phyloP scores from a whole-genome alignment of 2,329 filamentous ascomycete genomes.

The Pseudogymnoascus sp. region DNA sequence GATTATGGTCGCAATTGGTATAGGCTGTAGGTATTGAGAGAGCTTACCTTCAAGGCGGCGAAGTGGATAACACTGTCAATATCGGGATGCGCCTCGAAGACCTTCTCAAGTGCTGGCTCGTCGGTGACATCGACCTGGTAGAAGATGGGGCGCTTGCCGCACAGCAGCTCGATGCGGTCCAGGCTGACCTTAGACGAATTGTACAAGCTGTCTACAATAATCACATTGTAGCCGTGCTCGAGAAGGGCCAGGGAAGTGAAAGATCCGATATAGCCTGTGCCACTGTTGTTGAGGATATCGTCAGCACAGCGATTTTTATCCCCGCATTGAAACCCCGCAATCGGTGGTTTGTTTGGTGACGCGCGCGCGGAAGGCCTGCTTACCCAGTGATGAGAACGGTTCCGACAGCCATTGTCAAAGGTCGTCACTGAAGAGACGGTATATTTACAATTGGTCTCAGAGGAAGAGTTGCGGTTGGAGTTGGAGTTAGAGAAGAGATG shows the following conservation, averaged over 20 bases:
- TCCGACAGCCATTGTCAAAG: constrained; percentile 61
- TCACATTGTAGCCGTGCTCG: constrained; percentile 89
- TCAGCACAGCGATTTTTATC: constrained; percentile 17
- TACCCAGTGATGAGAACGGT: constrained; percentile 92
- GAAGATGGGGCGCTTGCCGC: constrained; percentile 78
- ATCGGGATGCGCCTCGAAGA: constrained; percentile 81
- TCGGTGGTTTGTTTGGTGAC: constrained; percentile 13
- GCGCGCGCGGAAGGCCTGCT: neutral
- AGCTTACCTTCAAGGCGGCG: constrained; percentile 79
- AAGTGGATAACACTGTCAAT: constrained; percentile 99
- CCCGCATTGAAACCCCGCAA: constrained; percentile 9
- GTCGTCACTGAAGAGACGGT: constrained; percentile 12
- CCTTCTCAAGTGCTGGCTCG: constrained; percentile 70
- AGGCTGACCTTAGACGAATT: constrained; percentile 89
- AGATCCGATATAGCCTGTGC: constrained; percentile 97
- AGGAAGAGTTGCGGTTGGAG: neutral
- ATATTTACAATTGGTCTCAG: constrained; percentile 16
- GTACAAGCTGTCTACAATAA: constrained; percentile 94
- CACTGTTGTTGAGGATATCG: constrained; percentile 47
- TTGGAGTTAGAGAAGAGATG: neutral
- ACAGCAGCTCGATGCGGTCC: constrained; percentile 91
- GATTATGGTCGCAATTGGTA: neutral
- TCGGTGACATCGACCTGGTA: constrained; percentile 84
- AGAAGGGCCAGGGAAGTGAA: constrained; percentile 91
- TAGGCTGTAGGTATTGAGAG: neutral